Conservation (phyloP, 2,329 filamentous ascomycete genomes). For the Monosporascus sp. region DNA sequence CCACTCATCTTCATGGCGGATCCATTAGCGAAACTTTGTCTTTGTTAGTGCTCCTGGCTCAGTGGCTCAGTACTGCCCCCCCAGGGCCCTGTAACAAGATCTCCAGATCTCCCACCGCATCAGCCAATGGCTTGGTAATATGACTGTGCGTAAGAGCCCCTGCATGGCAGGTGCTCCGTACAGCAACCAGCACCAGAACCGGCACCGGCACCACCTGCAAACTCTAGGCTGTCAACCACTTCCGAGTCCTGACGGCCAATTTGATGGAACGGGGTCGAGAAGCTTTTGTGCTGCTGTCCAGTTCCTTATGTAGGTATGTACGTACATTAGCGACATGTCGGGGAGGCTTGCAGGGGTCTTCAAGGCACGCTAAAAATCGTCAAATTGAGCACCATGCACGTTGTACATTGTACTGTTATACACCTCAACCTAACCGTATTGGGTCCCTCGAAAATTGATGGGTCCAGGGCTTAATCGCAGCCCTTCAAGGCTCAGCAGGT, state of each 20-base stretch:
- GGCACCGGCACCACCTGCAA: background rate
- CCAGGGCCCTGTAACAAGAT: background rate
- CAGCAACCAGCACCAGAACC: background rate
- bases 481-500: slow-evolving; percentile 19
- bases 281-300: background rate
- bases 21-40: no score
- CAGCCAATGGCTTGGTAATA: background rate
- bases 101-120: background rate
- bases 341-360: background rate
- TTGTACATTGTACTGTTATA: background rate
- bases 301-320: background rate
- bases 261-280: background rate
- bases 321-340: background rate
- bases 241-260: background rate
- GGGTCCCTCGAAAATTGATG: background rate
- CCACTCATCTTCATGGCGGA: no score
- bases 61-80: background rate
- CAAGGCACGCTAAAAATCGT: background rate
- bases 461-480: slow-evolving; percentile 12
- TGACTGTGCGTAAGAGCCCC: background rate
- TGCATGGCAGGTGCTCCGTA: background rate
- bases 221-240: background rate
- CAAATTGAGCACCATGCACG: background rate
- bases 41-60: no score
- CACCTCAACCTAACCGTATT: background rate